phyloP scores from a whole-genome alignment of 1,284 basidiomycete genomes.

The Anthracocystis walkeri region DNA sequence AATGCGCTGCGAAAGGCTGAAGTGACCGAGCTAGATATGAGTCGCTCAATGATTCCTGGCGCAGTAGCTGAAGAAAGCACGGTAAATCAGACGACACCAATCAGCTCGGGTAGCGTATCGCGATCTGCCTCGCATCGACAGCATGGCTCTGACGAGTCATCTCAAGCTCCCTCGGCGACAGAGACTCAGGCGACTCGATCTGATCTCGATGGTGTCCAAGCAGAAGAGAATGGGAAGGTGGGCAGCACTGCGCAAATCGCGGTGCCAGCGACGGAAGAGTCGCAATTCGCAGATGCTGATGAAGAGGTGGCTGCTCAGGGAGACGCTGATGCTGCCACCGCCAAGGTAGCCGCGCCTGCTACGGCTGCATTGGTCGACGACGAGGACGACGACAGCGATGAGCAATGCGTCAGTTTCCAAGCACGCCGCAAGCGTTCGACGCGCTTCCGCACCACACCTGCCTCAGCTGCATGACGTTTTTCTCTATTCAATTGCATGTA shows the following conservation, averaged over 20 bases:
- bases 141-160: constrained; percentile 30
- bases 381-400: constrained; percentile 49
- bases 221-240: not conserved
- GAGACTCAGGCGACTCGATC: constrained; percentile 26
- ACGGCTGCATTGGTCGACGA: constrained; percentile 6
- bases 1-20: constrained; percentile 44
- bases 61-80: not conserved
- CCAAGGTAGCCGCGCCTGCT: constrained; percentile 5
- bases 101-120: constrained; percentile 32
- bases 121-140: constrained; percentile 35
- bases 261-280: constrained; percentile 33
- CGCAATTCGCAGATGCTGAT: constrained; percentile 52
- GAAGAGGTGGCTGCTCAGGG: constrained; percentile 16
- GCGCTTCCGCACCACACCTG: constrained; percentile 28
- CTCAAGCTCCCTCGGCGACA: constrained; percentile 24
- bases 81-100: constrained; percentile 14
- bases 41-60: not conserved
- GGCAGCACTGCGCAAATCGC: not conserved
- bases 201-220: constrained; percentile 1
- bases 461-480: constrained; percentile 14
- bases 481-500: too few relatives aligned
- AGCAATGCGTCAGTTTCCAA: constrained; percentile 42
- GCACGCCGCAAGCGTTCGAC: constrained; percentile 44
- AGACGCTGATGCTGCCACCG: not conserved
- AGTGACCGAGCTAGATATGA: constrained; percentile 14